phyloP scores from a whole-genome alignment of 192 early-diverging fungal genomes.

The Dimargaris verticillata region DNA sequence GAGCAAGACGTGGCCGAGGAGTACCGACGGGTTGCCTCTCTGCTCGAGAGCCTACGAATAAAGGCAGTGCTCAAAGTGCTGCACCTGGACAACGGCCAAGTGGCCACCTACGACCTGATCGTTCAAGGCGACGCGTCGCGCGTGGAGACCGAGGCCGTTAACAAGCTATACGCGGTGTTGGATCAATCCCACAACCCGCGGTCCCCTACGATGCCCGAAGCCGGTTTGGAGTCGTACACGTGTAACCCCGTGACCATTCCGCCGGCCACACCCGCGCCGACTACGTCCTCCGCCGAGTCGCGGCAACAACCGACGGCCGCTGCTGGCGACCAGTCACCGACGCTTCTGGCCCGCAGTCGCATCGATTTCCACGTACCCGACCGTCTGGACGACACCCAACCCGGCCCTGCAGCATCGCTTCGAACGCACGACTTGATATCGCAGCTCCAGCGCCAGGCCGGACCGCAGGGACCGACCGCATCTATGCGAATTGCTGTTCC shows the following conservation, averaged over 20 bases:
- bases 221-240: no score
- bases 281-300: constrained; percentile 10
- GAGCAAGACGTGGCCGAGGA: constrained; percentile 42
- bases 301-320: neutral
- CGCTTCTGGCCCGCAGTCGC: no score
- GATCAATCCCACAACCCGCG: neutral
- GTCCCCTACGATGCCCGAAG: no score
- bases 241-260: no score
- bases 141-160: constrained; percentile 1
- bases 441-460: no score
- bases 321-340: constrained; percentile 13
- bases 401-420: no score
- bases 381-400: no score
- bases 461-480: no score
- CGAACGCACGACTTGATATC: no score
- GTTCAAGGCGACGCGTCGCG: constrained; percentile 14
- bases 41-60: constrained; percentile 44
- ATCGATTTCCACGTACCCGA: no score
- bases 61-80: constrained; percentile 40
- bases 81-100: constrained; percentile 23
- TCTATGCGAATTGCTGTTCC: no score
- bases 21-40: constrained; percentile 27
- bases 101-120: constrained; percentile 26
- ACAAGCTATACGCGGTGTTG: neutral
- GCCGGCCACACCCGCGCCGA: no score